These are phyloP conservation scores for Puccinia sorghi DNA, from an alignment of 1,284 basidiomycete genomes.

Conservation along the genomic window DNA sequence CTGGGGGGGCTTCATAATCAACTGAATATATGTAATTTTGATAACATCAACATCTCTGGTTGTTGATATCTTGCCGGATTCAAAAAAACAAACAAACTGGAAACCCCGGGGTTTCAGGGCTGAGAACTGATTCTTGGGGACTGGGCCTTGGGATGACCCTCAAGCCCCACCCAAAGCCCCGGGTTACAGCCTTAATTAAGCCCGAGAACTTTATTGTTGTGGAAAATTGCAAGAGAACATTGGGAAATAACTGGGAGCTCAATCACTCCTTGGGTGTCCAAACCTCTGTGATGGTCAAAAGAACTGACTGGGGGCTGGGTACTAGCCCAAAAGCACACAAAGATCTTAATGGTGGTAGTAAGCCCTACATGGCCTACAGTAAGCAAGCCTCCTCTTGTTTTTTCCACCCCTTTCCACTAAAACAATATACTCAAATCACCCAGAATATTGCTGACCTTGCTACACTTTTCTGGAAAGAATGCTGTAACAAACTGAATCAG, in stretches of 20 bases:
- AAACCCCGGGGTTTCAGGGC: no score
- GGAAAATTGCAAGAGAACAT: constrained; percentile 60
- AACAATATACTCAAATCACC: neutral
- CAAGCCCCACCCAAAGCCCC: no score
- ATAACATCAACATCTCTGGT: no score
- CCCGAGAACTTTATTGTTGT: constrained; percentile 65
- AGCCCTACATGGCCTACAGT: constrained; percentile 98
- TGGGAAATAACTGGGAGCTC: constrained; percentile 54
- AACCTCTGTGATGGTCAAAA: constrained; percentile 70
- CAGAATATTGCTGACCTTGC: constrained; percentile 5
- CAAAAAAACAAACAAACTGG: no score
- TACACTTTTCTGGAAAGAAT: constrained; percentile 65
- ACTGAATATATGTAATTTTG: no score
- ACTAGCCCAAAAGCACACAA: constrained; percentile 83
- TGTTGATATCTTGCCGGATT: no score
- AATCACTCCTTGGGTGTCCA: constrained; percentile 55
- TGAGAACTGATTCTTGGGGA: no score
- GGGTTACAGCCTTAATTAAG: no score
- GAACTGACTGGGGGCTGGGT: constrained; percentile 94
- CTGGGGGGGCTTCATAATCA: no score
- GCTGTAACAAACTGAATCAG: constrained; percentile 92
- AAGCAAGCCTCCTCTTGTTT: constrained; percentile 54
- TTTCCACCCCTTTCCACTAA: neutral
- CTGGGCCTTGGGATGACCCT: no score
- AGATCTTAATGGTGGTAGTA: constrained; percentile 98